A percentile compares a stretch with the other conserved stretches of the same genome.
phyloP scores from a whole-genome alignment of 352 stramenopile species.

The Pythium volutum region DNA sequence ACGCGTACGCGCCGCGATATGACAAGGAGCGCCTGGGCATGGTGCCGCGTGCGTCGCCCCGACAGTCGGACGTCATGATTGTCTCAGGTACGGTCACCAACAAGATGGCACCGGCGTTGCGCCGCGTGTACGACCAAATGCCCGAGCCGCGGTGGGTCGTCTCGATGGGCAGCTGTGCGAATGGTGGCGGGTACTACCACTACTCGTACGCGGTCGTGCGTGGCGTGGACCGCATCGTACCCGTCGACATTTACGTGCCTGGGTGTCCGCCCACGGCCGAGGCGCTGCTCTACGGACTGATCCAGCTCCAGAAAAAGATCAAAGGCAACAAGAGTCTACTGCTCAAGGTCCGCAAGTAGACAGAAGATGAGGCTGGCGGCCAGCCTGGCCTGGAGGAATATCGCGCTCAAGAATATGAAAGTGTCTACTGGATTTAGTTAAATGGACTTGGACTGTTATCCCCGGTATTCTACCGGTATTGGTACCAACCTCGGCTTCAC shows the following conservation, averaged over 20 bases:
- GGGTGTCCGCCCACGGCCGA: conserved; percentile 98
- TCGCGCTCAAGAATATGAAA: no score
- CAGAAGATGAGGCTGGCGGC: no score
- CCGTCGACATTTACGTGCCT: conserved; percentile 99
- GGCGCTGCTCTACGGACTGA: conserved; percentile 96
- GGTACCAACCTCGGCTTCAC: no score
- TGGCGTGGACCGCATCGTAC: conserved; percentile 96
- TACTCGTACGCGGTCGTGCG: conserved; percentile 98
- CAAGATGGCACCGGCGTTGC: conserved; percentile 99
- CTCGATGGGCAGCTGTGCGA: conserved; percentile 98
- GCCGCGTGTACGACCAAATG: conserved; percentile 99
- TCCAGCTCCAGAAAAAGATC: conserved; percentile 99
- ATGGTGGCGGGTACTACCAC: conserved; percentile 92
- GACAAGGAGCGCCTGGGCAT: conserved; percentile 99
- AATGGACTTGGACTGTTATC: no score
- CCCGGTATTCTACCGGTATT: no score
- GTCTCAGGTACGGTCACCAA: conserved; percentile 99
- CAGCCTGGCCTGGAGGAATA: no score
- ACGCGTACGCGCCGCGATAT: conserved; percentile 86
- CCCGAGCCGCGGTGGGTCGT: conserved; percentile 98
- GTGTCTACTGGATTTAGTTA: no score
- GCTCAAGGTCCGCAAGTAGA: conserved; percentile 97
- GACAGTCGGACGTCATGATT: conserved; percentile 99
- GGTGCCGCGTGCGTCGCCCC: conserved; percentile 95
- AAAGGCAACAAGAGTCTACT: conserved; percentile 97